Evolutionary conservation across 2,329 filamentous ascomycete genomes (phyloP), one percentile per base, ranked within the genome.

Genomic region (Penicillium sp.): DNA sequence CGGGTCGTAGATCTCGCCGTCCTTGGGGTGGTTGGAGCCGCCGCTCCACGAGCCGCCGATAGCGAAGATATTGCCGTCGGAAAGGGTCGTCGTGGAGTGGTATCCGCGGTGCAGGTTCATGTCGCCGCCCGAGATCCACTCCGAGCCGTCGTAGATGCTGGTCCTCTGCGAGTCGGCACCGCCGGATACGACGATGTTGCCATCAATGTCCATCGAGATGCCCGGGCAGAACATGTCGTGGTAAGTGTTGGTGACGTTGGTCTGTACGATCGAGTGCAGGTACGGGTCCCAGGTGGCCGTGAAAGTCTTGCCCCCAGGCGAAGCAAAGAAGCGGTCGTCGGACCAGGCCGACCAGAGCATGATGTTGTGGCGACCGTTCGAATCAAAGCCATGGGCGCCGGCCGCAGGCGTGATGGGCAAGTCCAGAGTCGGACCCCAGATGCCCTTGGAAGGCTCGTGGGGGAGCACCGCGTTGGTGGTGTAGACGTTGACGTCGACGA

Each of bases 11-110:
- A 80, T 61, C 55, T 84, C 80, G 35, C 77, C 80, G 47, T 79
- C 74, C 67, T 82, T 82, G 24, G 69, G 69, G 0, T 38, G 11
- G 23, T 73, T 70, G 1, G 56, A 48, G 0, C 65, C 72, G 22
- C 79, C 80, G 9, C 70, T 75, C 70, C 72, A 80, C 0, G 76
- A 79, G 4, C 80, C 80, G 14, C 80, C 80, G 29, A 82, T 80
- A 11, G 70, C 74, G 60, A 82, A 83, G 22, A 81, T 71, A 0
- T 71, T 66, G 3, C 79, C 79, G 47, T 79, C 71, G 0, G 77
- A 77, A 1, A 73, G 56, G 0, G 74, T 77, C 0, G 73, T 66
- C 0, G 74, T 72, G 0, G 77, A 63, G 40, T 82, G 79, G 48
- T 82, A 79, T 6, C 77, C 76, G 18, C 78, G 74, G 6, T 65